Evolutionary conservation across 768 basidiomycete genomes (phyloP).

Genomic region (Cubamyces sp.): DNA sequence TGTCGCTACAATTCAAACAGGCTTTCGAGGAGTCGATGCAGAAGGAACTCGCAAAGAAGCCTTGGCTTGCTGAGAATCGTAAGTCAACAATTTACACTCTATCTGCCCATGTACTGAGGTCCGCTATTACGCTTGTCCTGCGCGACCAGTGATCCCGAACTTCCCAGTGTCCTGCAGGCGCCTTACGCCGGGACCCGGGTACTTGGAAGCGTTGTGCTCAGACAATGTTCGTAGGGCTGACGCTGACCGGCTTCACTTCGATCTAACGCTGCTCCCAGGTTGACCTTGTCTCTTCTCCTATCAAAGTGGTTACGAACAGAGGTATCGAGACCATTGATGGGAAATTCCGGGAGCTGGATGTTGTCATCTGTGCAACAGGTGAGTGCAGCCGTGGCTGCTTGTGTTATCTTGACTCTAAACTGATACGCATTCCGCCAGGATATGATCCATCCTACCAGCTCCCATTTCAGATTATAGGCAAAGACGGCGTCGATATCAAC

Average conservation of each 20-base stretch:
- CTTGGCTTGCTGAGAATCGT: conserved; percentile 64
- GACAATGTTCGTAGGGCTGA: conserved; percentile 50
- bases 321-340: conserved; percentile 65
- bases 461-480: conserved; percentile 57
- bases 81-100: neutral
- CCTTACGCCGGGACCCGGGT: conserved; percentile 69
- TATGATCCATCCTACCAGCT: conserved; percentile 55
- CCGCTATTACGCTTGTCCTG: neutral
- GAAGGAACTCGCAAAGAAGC: conserved; percentile 55
- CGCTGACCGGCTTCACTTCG: neutral
- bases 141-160: conserved; percentile 53
- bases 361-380: conserved; percentile 69
- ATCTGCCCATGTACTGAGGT: conserved; percentile 1
- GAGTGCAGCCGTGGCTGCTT: no score
- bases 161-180: conserved; percentile 64
- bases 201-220: conserved; percentile 64
- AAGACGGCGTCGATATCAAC: conserved; percentile 53
- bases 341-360: conserved; percentile 54
- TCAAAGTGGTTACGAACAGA: conserved; percentile 52
- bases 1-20: conserved; percentile 41
- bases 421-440: no score
- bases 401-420: no score
- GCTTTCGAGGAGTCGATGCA: conserved; percentile 51
- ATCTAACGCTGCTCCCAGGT: conserved; percentile 38
- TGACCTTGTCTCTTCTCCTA: conserved; percentile 54